phyloP scores from a whole-genome alignment of 2,329 filamentous ascomycete species.

The Endothia cerciana region DNA sequence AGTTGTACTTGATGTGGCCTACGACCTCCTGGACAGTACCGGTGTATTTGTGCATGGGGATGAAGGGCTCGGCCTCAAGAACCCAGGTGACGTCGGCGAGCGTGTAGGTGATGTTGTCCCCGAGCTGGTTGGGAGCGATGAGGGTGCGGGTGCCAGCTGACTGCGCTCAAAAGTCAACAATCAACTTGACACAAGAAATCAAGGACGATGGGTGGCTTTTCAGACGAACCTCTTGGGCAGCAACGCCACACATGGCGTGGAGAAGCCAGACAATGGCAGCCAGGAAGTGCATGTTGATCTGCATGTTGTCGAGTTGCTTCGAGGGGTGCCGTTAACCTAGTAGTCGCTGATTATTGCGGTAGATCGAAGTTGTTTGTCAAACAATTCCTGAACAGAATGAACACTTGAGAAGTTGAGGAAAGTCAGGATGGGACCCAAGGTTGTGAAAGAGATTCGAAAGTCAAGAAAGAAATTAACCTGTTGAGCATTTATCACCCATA shows the following conservation, averaged over 20 bases:
- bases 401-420: no score
- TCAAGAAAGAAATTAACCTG: no score
- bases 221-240: constrained; percentile 4
- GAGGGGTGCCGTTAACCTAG: background rate
- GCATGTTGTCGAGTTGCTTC: background rate
- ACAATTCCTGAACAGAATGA: no score
- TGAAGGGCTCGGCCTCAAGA: constrained; percentile 8
- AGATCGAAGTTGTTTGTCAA: background rate
- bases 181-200: background rate
- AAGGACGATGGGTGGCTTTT: background rate
- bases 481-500: no score
- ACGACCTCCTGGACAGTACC: constrained; percentile 13
- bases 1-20: background rate
- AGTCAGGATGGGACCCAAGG: no score
- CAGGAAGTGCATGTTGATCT: constrained; percentile 3
- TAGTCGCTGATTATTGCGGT: background rate
- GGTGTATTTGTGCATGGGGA: constrained; percentile 1
- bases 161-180: background rate
- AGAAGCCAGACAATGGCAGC: background rate
- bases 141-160: background rate
- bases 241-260: background rate
- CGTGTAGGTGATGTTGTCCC: constrained; percentile 1
- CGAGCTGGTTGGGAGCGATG: background rate
- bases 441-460: no score
- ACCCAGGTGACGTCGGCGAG: constrained; percentile 11